phyloP scores from a whole-genome alignment of 78 protist genomes.

The Dictyostelium firmibasis region DNA sequence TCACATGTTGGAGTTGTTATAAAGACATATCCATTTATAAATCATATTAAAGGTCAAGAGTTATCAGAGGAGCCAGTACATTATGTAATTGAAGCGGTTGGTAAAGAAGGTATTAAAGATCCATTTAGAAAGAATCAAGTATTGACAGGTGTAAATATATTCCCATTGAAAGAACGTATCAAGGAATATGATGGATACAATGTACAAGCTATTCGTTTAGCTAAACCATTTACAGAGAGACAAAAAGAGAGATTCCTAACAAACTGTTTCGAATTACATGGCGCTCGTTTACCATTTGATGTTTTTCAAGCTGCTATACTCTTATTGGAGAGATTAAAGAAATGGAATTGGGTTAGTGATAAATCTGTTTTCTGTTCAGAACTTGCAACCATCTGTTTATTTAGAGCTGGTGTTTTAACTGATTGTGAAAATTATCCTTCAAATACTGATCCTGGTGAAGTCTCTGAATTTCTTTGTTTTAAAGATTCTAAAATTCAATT shows the following conservation, averaged over 20 bases:
- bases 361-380: conserved; percentile 49
- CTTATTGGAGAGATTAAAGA: background rate
- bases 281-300: conserved; percentile 29
- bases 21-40: conserved; percentile 3
- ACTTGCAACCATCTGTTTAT: background rate
- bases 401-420: background rate
- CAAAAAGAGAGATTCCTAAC: conserved; percentile 13
- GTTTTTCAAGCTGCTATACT: conserved; percentile 21
- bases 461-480: conserved; percentile 8
- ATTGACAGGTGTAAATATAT: conserved; percentile 28
- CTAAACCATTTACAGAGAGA: background rate
- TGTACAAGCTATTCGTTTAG: background rate
- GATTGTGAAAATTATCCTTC: background rate
- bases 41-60: background rate
- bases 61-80: background rate
- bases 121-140: conserved; percentile 31
- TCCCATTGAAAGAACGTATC: conserved; percentile 2
- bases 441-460: conserved; percentile 44
- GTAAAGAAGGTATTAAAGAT: conserved; percentile 4
- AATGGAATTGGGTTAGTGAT: conserved; percentile 1
- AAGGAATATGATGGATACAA: conserved; percentile 9
- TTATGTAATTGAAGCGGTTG: conserved; percentile 28
- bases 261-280: conserved; percentile 16
- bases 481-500: background rate
- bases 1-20: conserved; percentile 44